A percentile compares a stretch with the other conserved stretches of the same genome.
phyloP scores from a whole-genome alignment of 768 basidiomycete species.

The Mycena sanguinolenta region DNA sequence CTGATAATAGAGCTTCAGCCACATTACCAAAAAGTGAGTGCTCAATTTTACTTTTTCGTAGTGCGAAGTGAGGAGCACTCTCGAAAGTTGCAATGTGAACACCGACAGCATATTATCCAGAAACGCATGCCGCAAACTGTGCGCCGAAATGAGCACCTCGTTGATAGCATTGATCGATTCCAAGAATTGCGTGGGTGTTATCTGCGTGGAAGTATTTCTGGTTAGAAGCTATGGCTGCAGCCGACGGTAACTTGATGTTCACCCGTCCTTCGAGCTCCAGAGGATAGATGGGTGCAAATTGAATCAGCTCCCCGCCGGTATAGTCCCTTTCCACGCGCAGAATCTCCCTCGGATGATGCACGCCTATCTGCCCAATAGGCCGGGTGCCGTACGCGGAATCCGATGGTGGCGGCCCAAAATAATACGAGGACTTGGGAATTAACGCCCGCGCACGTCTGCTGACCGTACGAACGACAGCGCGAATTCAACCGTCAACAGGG shows the following conservation, averaged over 20 bases:
- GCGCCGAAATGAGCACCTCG: constrained; percentile 86
- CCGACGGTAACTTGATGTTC: constrained; percentile 45
- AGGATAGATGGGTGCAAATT: constrained; percentile 91
- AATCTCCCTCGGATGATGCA: constrained; percentile 93
- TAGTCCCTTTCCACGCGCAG: constrained; percentile 95
- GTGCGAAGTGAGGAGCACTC: constrained; percentile 76
- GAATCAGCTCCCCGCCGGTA: constrained; percentile 87
- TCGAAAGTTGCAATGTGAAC: constrained; percentile 84
- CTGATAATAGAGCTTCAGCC: constrained; percentile 58
- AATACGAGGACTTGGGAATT: constrained; percentile 86
- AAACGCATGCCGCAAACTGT: constrained; percentile 79
- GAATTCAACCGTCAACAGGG: constrained; percentile 6
- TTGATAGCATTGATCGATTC: constrained; percentile 94
- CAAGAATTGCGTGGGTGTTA: constrained; percentile 91
- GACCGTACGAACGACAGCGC: constrained; percentile 30
- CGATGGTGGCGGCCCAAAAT: constrained; percentile 84
- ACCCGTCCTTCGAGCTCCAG: constrained; percentile 95
- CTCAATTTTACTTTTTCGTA: constrained; percentile 80
- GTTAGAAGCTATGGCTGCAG: neutral
- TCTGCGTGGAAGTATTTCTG: constrained; percentile 58
- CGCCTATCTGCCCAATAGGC: constrained; percentile 87
- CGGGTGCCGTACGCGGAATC: constrained; percentile 85
- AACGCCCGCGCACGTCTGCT: constrained; percentile 56
- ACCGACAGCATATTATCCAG: constrained; percentile 86
- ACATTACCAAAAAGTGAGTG: constrained; percentile 1